These are phyloP conservation scores for Chaetomium strumarium DNA, from an alignment of 2,329 filamentous ascomycete genomes.

Conservation along the genomic window DNA sequence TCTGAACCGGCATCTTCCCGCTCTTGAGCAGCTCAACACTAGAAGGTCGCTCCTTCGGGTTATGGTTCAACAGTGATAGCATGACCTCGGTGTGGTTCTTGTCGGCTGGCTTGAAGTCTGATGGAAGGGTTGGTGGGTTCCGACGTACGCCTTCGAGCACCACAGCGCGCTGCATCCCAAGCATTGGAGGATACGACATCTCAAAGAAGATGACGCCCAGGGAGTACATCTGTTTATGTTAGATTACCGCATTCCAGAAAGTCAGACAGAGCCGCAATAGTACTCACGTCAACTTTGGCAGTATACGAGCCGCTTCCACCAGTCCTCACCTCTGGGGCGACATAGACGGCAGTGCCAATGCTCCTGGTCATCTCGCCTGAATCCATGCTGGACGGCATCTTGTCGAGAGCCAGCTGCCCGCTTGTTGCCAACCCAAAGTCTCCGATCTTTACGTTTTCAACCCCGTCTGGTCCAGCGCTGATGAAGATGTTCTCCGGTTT, in stretches of 20 bases:
- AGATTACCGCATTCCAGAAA: neutral
- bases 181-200: slow-evolving; percentile 71
- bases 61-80: slow-evolving; percentile 71
- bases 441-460: slow-evolving; percentile 88
- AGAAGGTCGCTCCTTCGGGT: slow-evolving; percentile 74
- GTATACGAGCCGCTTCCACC: slow-evolving; percentile 72
- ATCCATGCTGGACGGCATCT: slow-evolving; percentile 39
- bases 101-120: slow-evolving; percentile 62
- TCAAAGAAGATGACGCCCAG: slow-evolving; percentile 97
- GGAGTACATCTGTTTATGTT: slow-evolving; percentile 72
- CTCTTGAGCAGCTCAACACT: slow-evolving; percentile 77
- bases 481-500: slow-evolving; percentile 99
- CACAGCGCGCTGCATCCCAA: slow-evolving; percentile 58
- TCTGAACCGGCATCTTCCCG: slow-evolving; percentile 80
- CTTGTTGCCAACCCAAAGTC: slow-evolving; percentile 94
- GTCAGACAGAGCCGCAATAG: neutral
- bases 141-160: slow-evolving; percentile 64
- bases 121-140: slow-evolving; percentile 62
- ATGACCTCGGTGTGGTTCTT: slow-evolving; percentile 77
- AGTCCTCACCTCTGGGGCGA: slow-evolving; percentile 84
- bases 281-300: slow-evolving; percentile 78
- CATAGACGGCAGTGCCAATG: slow-evolving; percentile 78
- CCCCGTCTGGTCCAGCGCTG: slow-evolving; percentile 57
- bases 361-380: slow-evolving; percentile 63
- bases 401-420: slow-evolving; percentile 66